phyloP scores from a whole-genome alignment of 73 alveolate genomes.

The Blepharisma stoltei region DNA sequence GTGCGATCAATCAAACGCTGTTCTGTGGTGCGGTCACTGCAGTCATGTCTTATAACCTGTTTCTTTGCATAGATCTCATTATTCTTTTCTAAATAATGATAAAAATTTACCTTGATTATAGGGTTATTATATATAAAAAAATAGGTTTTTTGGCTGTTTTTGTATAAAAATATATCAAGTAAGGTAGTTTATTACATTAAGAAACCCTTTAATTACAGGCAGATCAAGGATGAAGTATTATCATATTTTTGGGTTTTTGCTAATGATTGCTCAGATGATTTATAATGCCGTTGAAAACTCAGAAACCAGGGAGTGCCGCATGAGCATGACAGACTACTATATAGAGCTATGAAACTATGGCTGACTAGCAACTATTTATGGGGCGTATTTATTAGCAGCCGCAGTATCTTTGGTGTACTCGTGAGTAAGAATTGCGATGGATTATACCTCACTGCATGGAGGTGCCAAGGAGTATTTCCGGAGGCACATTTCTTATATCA shows the following conservation, averaged over 20 bases:
- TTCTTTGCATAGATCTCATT: neutral
- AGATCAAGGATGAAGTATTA: neutral
- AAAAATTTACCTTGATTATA: too few species aligned
- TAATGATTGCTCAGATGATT: neutral
- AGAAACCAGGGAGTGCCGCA: neutral
- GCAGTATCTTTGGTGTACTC: neutral
- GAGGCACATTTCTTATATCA: too few species aligned
- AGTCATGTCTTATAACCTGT: neutral
- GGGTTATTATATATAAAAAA: too few species aligned
- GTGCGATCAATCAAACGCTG: conserved; percentile 20
- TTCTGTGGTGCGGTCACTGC: conserved; percentile 17
- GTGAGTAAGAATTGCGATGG: too few species aligned
- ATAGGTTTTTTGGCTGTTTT: too few species aligned
- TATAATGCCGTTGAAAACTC: neutral
- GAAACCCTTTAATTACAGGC: conserved; percentile 25
- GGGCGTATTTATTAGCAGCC: neutral
- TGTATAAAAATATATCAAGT: too few species aligned
- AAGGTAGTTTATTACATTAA: conserved; percentile 10
- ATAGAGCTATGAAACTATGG: conserved; percentile 8
- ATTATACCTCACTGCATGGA: too few species aligned
- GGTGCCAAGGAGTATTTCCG: too few species aligned
- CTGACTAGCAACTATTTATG: neutral
- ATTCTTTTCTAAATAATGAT: too few species aligned
- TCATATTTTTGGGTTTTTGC: neutral
- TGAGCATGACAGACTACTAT: neutral